Evolutionary conservation across 1,139 yeast species (phyloP), one percentile per base, ranked within the genome.

Genomic region (Wickerhamomyces sp.): DNA sequence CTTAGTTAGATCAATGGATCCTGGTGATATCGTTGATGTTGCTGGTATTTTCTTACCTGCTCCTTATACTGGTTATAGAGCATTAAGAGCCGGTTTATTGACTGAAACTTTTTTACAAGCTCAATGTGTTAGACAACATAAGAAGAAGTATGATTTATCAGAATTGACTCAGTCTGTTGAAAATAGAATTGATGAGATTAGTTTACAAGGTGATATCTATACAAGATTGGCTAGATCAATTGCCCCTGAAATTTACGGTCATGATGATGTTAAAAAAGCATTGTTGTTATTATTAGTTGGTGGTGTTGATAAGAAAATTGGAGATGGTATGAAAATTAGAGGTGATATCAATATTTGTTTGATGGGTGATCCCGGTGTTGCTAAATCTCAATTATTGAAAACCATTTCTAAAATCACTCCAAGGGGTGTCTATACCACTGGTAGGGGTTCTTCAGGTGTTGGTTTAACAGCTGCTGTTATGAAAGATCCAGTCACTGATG

Each of bases 321-420:
- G 95, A 39, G 99, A 94, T 68, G 99, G 99, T 53, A 81, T 94
- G 84, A 83, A 85, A 61, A 93, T 94, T 61, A 83, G 99, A 72
- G 99, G 99, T 62, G 99, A 94, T 64, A 88, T 94, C 55, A 94
- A 94, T 63, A 81, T 94, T 45, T 87, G 98, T 70, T 76, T 94
- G 46, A 93, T 94, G 98, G 99, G 99, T 57, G 99, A 94, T 61
- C 99, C 99, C 36, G 99, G 99, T 75, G 99, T 94, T 46, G 99
- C 99, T 59, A 94, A 94, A 67, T 93, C 99, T 1, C 99, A 94
- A 74, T 73, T 94, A 59, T 74, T 94, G 53, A 93, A 93, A 65
- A 88, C 95, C 34, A 88, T 94, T 53, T 78, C 91, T 46, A 90
- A 91, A 59, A 88, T 94, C 42, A 95, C 99, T 1, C 99, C 99